Evolutionary conservation across 2,329 filamentous ascomycete species (phyloP).

Genomic region (Exophiala mesophila): DNA sequence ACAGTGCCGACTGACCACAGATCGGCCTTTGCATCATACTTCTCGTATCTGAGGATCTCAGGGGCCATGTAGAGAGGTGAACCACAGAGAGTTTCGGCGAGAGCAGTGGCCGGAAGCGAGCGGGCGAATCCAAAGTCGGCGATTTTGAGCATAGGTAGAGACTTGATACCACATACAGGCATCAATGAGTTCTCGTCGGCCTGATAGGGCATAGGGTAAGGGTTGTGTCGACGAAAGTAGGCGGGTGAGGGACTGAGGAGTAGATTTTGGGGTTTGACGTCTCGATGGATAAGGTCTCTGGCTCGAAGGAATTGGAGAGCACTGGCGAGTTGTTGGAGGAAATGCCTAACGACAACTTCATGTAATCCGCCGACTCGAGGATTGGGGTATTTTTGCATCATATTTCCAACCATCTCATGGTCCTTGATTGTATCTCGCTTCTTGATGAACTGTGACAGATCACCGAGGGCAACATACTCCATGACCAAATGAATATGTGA

Average conservation of each 20-base stretch:
- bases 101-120: conserved; percentile 79
- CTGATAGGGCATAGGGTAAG: conserved; percentile 65
- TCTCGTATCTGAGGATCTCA: conserved; percentile 93
- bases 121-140: conserved; percentile 98
- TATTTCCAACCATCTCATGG: conserved; percentile 77
- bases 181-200: conserved; percentile 76
- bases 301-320: conserved; percentile 82
- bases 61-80: conserved; percentile 98
- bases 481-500: conserved; percentile 94
- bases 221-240: conserved; percentile 60
- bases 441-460: conserved; percentile 93
- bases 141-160: conserved; percentile 92
- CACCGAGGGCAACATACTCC: conserved; percentile 96
- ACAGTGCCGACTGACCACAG: conserved; percentile 97
- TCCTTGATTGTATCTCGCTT: conserved; percentile 76
- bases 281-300: conserved; percentile 86
- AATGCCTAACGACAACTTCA: conserved; percentile 94
- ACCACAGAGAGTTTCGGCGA: conserved; percentile 93
- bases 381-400: conserved; percentile 90
- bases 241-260: conserved; percentile 76
- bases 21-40: conserved; percentile 95
- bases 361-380: conserved; percentile 78
- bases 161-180: conserved; percentile 72
- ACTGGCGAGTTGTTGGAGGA: conserved; percentile 89
- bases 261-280: conserved; percentile 96